Base-by-base conservation (phyloP, 345 rosid species). In the Hibiscus syriacus region DNA sequence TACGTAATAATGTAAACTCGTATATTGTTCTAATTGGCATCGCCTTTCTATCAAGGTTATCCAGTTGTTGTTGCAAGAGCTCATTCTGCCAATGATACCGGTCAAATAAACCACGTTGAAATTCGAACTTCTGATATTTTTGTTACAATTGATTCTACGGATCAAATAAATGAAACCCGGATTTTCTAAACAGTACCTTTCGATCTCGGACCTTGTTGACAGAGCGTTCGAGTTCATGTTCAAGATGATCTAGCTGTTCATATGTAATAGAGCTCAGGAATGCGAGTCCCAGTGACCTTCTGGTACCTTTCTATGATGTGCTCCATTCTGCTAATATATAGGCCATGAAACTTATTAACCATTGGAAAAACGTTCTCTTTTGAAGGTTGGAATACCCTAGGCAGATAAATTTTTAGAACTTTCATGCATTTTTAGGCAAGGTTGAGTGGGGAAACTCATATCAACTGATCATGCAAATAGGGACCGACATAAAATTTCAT, bases 41-140 rank as follows among this genome's bases (percentile, higher is more conserved):
- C 65, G 85, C 96, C 96, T 90, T 90, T 75, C 84, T 84, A 17
- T 84, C 81, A 13, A 90, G 82, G 77, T 90, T 90, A 34, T 82
- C 88, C 73, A 90, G 82, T 58, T 87, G 92, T 84, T n/a, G n/a
- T n/a, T n/a, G n/a, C n/a, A n/a, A n/a, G n/a, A n/a, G n/a, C n/a
- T n/a, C n/a, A n/a, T n/a, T 84, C 96, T 89, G 81, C 73, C 73
- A 56, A 20, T 27, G 2, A 52, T 38, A 59, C 7, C 36, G 22
- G 27, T 25, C 54, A 60, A 43, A 38, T 16, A 26, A 30, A n/a
- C 56, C 19, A 9, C 16, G 20, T n/a, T n/a, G n/a, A n/a, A n/a
- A n/a, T n/a, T n/a, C n/a, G 8, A 26, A 66, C 50, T 30, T 27
- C 7, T 23, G 66, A 69, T 56, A 27, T 9, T 34, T 9, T 4